Evolutionary conservation across 2,329 filamentous ascomycete species (phyloP).

Genomic region (Hypoxylon sp.): DNA sequence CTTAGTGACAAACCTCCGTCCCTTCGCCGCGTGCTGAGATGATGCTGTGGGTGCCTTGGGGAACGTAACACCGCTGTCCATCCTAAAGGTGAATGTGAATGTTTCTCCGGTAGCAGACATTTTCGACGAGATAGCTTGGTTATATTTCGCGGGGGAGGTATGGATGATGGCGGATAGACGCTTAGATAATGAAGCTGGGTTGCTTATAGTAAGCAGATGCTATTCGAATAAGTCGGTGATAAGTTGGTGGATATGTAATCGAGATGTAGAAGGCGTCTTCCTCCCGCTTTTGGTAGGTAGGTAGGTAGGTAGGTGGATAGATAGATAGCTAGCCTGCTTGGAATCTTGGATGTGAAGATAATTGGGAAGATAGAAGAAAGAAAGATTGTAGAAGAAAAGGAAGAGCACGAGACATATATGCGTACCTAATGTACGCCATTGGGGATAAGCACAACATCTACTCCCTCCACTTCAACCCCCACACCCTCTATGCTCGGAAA

Average conservation of each 20-base stretch:
- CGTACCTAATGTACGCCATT: slow-evolving; percentile 20
- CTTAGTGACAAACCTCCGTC: slow-evolving; percentile 10
- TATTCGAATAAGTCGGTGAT: slow-evolving; percentile 6
- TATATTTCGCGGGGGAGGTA: neutral
- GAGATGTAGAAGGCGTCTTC: slow-evolving; percentile 25
- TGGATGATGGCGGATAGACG: slow-evolving; percentile 29
- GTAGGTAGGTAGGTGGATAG: slow-evolving; percentile 8
- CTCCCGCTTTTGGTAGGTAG: slow-evolving; percentile 33
- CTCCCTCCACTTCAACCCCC: slow-evolving; percentile 28
- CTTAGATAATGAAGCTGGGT: slow-evolving; percentile 19
- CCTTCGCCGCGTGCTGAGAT: slow-evolving; percentile 11
- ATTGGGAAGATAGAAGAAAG: slow-evolving; percentile 10
- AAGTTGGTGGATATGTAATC: slow-evolving; percentile 6
- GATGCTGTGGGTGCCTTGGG: slow-evolving; percentile 21
- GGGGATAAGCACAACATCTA: slow-evolving; percentile 25
- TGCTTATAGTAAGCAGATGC: slow-evolving; percentile 18
- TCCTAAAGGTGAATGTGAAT: slow-evolving; percentile 27
- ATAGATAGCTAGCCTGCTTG: slow-evolving; percentile 9
- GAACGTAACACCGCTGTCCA: slow-evolving; percentile 21
- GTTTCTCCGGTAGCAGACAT: slow-evolving; percentile 31
- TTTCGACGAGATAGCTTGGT: slow-evolving; percentile 15
- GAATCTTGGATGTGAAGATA: slow-evolving; percentile 4
- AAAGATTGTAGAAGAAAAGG: neutral
- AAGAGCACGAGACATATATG: slow-evolving; percentile 43
- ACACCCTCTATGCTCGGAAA: slow-evolving; percentile 33